Evolutionary conservation across 2,329 filamentous ascomycete species (phyloP), one percentile per base, ranked within the genome.

Genomic region (Escovopsis sp.): DNA sequence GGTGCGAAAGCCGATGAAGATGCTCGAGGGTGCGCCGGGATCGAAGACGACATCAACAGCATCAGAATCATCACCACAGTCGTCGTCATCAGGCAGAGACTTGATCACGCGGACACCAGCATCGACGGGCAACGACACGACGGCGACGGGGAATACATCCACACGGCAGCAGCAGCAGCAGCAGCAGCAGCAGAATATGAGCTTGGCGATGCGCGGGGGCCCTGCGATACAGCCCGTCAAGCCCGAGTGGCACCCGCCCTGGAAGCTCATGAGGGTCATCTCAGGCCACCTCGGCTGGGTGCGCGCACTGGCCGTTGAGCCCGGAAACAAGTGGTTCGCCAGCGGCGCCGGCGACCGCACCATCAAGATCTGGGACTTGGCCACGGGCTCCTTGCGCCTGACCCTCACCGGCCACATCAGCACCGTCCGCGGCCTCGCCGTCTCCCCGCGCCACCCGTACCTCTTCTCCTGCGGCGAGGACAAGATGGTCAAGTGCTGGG

Each of bases 401-500:
- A 94, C 88, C 0, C 62, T 96, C 41, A 96, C 88, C 2, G 88
- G 88, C 26, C 88, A 94, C 58, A 94, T 94, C 50, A 92, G 84
- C 33, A 92, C 85, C 4, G 87, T 94, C 1, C 77, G 87, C 35
- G 90, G 90, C 2, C 69, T 98, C 33, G 90, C 88, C 0, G 84
- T 98, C 7, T 94, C 85, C 15, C 83, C 87, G 13, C 69, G 90
- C 32, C 90, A 98, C 60, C 92, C 90, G 0, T 98, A 98, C 53
- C 70, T 98, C 9, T 98, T 98, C 59, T 94, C 86, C 10, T 98
- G 90, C 51, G 92, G 85, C 39, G 90, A 98, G 59, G 90, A 98
- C 57, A 98, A 98, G 65, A 94, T 94, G 87, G 90, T 98, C 42
- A 98, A 98, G 61, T 98, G 90, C 62, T 98, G 90, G 90, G 90